These are phyloP conservation scores for Leishmania turanica DNA, from an alignment of 208 protist genomes.

Conservation along the genomic window DNA sequence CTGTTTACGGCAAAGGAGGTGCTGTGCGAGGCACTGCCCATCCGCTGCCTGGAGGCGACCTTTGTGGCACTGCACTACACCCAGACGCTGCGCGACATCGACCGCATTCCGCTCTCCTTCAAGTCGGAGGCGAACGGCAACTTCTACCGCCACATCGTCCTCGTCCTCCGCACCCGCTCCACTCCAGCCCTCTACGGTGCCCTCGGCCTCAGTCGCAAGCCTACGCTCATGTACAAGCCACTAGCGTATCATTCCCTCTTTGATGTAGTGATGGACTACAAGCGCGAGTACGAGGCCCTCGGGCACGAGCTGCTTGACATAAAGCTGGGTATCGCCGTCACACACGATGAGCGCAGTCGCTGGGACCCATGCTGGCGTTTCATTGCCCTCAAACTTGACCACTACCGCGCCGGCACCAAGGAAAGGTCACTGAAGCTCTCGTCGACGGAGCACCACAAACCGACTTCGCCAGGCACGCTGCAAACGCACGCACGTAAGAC, in stretches of 20 bases:
- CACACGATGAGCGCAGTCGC: conserved; percentile 55
- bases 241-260: conserved; percentile 65
- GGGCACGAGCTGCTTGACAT: conserved; percentile 85
- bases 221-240: conserved; percentile 89
- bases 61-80: conserved; percentile 89
- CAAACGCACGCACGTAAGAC: neutral
- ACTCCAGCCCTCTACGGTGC: conserved; percentile 59
- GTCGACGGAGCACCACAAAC: neutral
- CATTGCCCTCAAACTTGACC: conserved; percentile 58
- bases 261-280: conserved; percentile 90
- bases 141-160: conserved; percentile 86
- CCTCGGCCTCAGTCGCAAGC: conserved; percentile 86
- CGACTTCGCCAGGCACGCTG: neutral
- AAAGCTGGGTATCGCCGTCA: conserved; percentile 83
- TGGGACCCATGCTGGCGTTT: conserved; percentile 85
- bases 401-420: conserved; percentile 16
- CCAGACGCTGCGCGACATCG: conserved; percentile 68
- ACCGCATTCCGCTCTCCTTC: conserved; percentile 90
- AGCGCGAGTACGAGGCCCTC: conserved; percentile 67
- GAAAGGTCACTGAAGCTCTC: neutral
- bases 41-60: conserved; percentile 92
- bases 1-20: conserved; percentile 82
- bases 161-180: conserved; percentile 52
- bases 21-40: conserved; percentile 84
- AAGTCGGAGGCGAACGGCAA: conserved; percentile 71